phyloP scores from a whole-genome alignment of 2,329 filamentous ascomycete genomes.

The Alternaria gaisen region DNA sequence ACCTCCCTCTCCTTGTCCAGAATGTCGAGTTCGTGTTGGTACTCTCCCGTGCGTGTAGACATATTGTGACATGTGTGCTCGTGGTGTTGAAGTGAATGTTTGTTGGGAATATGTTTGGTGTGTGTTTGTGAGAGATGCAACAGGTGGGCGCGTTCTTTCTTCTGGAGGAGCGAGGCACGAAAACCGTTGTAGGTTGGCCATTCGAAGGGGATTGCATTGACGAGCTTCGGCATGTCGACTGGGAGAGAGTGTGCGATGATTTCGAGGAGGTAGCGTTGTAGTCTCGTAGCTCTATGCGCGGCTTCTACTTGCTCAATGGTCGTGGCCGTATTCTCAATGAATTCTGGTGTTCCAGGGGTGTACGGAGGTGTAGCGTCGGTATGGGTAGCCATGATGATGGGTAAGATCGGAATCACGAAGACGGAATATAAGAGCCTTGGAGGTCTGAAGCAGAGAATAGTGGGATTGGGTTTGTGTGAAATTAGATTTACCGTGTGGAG shows the following conservation, averaged over 20 bases:
- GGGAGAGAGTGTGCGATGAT: not conserved
- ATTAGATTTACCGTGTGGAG: not conserved
- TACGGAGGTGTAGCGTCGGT: not conserved
- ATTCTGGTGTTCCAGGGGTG: not conserved
- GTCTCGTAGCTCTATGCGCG: not conserved
- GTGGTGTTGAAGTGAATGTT: too few relatives aligned
- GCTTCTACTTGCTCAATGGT: not conserved
- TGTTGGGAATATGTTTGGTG: too few relatives aligned
- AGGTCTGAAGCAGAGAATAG: rapidly evolving
- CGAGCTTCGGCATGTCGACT: not conserved
- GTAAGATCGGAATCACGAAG: not conserved
- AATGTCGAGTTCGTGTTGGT: too few relatives aligned
- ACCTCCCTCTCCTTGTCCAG: too few relatives aligned
- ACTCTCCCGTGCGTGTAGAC: not conserved
- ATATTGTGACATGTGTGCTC: too few relatives aligned
- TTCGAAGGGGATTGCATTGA: not conserved
- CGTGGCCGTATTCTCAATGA: not conserved
- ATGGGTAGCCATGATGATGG: not conserved
- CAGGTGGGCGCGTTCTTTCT: not conserved
- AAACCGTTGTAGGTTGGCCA: not conserved
- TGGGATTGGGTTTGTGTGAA: not conserved
- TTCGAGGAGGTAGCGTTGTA: not conserved
- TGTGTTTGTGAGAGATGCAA: not conserved
- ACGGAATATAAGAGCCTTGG: not conserved
- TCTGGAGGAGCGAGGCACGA: not conserved